Percentiles rank a stretch among this genome's conserved stretches.
Conservation (phyloP, 192 early-diverging fungal species). For the Umbelopsis isabellina region DNA sequence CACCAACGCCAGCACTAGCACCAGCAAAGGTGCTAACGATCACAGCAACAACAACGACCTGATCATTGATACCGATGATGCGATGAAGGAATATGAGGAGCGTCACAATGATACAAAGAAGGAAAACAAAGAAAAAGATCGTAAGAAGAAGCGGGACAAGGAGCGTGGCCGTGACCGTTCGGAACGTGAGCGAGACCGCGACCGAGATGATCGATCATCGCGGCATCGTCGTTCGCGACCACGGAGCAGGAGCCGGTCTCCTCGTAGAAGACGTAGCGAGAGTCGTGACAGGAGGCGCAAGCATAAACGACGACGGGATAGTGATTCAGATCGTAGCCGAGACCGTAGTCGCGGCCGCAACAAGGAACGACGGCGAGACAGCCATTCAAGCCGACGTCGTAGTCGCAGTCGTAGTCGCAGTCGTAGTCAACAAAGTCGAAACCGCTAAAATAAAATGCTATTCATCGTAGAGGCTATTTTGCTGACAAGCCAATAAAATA, state of each 20-base stretch:
- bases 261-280: not conserved
- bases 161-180: too few species aligned
- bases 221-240: not conserved
- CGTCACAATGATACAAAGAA: slow-evolving; percentile 8
- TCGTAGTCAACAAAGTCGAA: not conserved
- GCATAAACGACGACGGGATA: too few species aligned
- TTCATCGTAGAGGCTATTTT: too few species aligned
- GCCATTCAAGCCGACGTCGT: not conserved
- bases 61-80: slow-evolving; percentile 20
- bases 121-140: not conserved
- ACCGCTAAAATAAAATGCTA: too few species aligned
- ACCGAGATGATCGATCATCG: not conserved
- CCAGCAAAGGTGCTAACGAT: not conserved
- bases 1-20: not conserved
- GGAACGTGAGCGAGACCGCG: not conserved
- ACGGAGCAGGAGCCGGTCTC: not conserved
- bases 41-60: not conserved
- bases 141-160: slow-evolving; percentile 1
- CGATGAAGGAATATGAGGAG: slow-evolving; percentile 11
- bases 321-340: too few species aligned
- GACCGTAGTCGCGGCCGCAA: too few species aligned
- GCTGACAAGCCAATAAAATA: too few species aligned
- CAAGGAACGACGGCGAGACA: too few species aligned
- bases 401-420: slow-evolving; percentile 4
- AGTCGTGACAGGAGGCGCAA: not conserved